Evolutionary conservation across 2,329 filamentous ascomycete species (phyloP), one percentile per base, ranked within the genome.

Genomic region (Trichoderma sp.): DNA sequence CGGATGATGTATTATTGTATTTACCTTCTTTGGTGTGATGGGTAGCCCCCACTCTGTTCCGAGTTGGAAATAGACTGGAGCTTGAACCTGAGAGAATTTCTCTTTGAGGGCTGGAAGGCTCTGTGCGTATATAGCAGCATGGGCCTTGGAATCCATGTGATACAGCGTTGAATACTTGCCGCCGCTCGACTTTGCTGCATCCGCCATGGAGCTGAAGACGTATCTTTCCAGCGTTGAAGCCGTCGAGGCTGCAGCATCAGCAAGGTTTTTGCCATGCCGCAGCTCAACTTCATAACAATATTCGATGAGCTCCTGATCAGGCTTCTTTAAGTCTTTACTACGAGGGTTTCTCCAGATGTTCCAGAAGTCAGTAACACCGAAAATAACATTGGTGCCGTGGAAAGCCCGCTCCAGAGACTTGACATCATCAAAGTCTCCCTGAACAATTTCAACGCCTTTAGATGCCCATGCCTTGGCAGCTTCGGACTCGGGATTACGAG

Each of bases 141-240:
- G 72, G 5, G 78, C 80, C 69, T 83, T 83, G 13, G 75, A 72
- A 48, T 82, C 79, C 66, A 81, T 82, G 70, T 83, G 80, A 57
- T 78, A 78, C 0, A 81, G 78, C 15, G 74, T 72, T 3, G 66
- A 77, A 65, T 82, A 82, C 69, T 81, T 80, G 0, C 81, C 81
- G 10, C 71, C 72, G n/a, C 77, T 80, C 73, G 74, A 77, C 67
- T 78, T 79, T 9, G 70, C 73, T 1, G 75, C 74, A 70, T 81
- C 71, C 1, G 76, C 74, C 1, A 83, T 70, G 0, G 75, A 76
- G 4, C 79, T 82, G 5, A 80, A 70, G 3, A 84, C 69, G 13
- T 83, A 77, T 4, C 77, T 71, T 35, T 82, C 76, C 2, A 84
- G 69, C 0, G 48, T 70, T 74, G 0, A 67, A 63, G 2, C 79